These are phyloP conservation scores for Diaporthe citri DNA, from an alignment of 2,329 filamentous ascomycete species.

Conservation along the genomic window DNA sequence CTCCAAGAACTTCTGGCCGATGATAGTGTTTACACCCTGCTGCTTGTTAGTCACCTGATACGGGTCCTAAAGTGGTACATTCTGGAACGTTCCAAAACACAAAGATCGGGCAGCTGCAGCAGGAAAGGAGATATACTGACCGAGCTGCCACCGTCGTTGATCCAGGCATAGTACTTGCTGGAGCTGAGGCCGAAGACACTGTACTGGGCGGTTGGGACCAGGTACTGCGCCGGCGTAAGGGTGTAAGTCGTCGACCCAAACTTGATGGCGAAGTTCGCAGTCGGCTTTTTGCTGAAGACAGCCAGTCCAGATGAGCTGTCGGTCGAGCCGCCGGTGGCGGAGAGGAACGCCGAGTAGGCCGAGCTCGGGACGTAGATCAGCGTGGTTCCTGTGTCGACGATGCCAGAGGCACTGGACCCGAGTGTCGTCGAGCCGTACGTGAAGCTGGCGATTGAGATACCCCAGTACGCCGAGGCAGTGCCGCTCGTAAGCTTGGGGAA, in stretches of 20 bases:
- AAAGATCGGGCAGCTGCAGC: too few species aligned
- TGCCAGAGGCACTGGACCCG: conserved; percentile 41
- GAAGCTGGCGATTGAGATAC: conserved; percentile 45
- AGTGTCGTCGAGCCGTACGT: conserved; percentile 43
- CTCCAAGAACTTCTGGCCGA: conserved; percentile 49
- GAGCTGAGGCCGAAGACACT: conserved; percentile 42
- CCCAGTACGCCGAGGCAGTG: conserved; percentile 42
- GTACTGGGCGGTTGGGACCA: conserved; percentile 46
- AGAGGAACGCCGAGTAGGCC: conserved; percentile 47
- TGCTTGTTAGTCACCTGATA: too few species aligned
- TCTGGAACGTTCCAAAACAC: too few species aligned
- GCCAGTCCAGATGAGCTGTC: conserved; percentile 46
- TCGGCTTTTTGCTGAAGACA: conserved; percentile 45
- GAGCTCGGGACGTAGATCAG: conserved; percentile 46
- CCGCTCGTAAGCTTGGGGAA: conserved; percentile 41
- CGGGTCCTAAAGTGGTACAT: too few species aligned
- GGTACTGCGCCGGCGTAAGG: conserved; percentile 47
- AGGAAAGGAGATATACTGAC: too few species aligned
- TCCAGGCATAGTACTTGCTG: conserved; percentile 49
- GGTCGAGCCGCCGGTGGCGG: conserved; percentile 45
- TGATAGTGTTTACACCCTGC: conserved; percentile 45
- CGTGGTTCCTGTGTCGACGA: conserved; percentile 47
- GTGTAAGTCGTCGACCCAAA: conserved; percentile 46
- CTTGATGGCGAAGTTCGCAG: conserved; percentile 47
- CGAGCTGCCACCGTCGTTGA: conserved; percentile 45